These are phyloP conservation scores for Boletus barrowsii DNA, from an alignment of 768 basidiomycete species.

Conservation along the genomic window DNA sequence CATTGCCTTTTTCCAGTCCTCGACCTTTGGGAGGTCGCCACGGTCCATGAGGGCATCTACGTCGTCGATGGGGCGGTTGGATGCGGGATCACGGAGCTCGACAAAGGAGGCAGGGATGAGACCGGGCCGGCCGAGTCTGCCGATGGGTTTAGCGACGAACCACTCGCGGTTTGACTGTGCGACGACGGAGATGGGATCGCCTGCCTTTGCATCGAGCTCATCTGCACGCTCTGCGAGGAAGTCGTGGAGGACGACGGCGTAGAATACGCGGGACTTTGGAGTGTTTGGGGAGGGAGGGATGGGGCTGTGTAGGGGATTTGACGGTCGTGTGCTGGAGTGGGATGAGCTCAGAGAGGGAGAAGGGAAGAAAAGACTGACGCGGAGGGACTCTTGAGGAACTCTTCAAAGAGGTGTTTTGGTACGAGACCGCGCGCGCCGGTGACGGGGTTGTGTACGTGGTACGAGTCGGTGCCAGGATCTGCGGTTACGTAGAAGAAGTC, in stretches of 20 bases:
- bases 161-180: conserved; percentile 99
- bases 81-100: conserved; percentile 89
- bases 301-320: conserved; percentile 31
- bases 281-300: conserved; percentile 34
- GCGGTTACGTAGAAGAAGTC: conserved; percentile 97
- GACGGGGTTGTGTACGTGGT: conserved; percentile 93
- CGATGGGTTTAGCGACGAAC: conserved; percentile 99
- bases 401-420: conserved; percentile 83
- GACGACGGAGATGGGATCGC: conserved; percentile 93
- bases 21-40: conserved; percentile 91
- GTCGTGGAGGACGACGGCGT: conserved; percentile 94
- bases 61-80: conserved; percentile 75
- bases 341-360: not conserved
- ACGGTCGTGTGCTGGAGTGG: conserved; percentile 39
- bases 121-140: conserved; percentile 89
- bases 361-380: conserved; percentile 30
- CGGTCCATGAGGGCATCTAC: conserved; percentile 76
- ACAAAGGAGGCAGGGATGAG: conserved; percentile 97
- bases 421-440: conserved; percentile 90
- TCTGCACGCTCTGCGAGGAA: conserved; percentile 94
- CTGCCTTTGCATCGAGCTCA: conserved; percentile 91
- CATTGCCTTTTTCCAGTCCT: conserved; percentile 98
- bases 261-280: conserved; percentile 64
- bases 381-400: conserved; percentile 72
- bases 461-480: conserved; percentile 71